Conservation (phyloP, 2,329 filamentous ascomycete species). For the Fusarium sp. region DNA sequence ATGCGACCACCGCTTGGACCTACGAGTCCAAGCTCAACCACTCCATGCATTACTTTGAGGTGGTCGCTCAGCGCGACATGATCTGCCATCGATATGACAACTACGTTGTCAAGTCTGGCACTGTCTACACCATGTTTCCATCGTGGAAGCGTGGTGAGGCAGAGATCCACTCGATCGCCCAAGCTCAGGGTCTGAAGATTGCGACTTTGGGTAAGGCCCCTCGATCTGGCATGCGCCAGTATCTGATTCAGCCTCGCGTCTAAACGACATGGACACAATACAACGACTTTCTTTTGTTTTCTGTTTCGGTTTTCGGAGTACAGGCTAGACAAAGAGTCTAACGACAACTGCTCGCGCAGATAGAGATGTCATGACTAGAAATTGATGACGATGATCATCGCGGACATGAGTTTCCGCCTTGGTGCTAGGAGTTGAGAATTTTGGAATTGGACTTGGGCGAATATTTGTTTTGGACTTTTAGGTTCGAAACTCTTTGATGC, state of each 20-base stretch:
- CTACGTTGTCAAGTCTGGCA: not conserved
- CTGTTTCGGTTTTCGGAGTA: not conserved
- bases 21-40: conserved; percentile 17
- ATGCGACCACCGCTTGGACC: conserved; percentile 9
- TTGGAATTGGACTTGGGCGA: not conserved
- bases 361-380: too few relatives aligned
- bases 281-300: not conserved
- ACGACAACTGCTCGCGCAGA: not conserved
- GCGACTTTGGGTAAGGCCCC: conserved; percentile 35
- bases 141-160: conserved; percentile 42
- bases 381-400: too few relatives aligned
- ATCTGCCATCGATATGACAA: conserved; percentile 17
- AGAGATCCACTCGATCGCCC: conserved; percentile 25
- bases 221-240: conserved; percentile 40
- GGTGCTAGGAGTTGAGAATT: not conserved
- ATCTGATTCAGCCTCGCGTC: conserved; percentile 6
- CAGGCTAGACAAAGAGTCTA: not conserved
- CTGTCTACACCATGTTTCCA: conserved; percentile 36
- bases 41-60: conserved; percentile 38
- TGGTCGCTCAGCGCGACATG: conserved; percentile 22
- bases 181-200: conserved; percentile 22
- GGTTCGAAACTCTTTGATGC: not conserved
- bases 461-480: not conserved
- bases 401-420: too few relatives aligned
- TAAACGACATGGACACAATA: not conserved